Evolutionary conservation across 1,284 basidiomycete species (phyloP).

Genomic region (Pseudomicrostroma phylloplanum): DNA sequence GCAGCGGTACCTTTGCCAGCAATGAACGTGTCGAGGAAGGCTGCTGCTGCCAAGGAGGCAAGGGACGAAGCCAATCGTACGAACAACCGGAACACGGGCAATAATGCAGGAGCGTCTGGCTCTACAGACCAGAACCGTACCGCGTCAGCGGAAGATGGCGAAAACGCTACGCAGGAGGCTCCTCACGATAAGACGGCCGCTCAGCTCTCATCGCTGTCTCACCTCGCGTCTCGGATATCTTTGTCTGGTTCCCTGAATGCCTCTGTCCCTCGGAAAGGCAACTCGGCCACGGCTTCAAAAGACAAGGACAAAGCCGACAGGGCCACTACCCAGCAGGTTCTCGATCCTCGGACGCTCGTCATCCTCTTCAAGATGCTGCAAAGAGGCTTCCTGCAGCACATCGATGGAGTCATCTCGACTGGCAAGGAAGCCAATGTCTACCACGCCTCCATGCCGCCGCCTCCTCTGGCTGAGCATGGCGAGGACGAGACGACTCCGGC

Average conservation of each 20-base stretch:
- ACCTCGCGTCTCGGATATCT: constrained; percentile 39
- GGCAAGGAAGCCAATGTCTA: constrained; percentile 50
- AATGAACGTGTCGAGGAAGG: not conserved
- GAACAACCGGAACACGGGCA: not conserved
- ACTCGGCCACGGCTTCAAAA: constrained; percentile 10
- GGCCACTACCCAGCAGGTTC: constrained; percentile 46
- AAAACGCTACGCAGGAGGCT: not conserved
- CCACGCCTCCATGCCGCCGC: constrained; percentile 35
- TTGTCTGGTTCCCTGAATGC: not conserved
- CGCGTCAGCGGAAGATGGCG: too few relatives aligned
- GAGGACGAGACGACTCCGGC: constrained; percentile 3
- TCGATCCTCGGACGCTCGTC: constrained; percentile 46
- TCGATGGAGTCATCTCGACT: constrained; percentile 45
- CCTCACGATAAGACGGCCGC: constrained; percentile 25
- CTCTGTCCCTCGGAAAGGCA: constrained; percentile 42
- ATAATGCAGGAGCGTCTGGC: not conserved
- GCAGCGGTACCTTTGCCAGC: constrained; percentile 3
- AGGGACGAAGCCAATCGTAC: not conserved
- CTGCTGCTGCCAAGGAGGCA: constrained; percentile 1
- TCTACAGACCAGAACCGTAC: not conserved
- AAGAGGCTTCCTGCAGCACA: constrained; percentile 31
- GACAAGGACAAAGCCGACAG: constrained; percentile 49
- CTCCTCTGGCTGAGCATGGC: constrained; percentile 7
- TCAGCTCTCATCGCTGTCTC: constrained; percentile 39
- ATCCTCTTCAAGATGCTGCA: constrained; percentile 50